Conservation (phyloP, 2,329 filamentous ascomycete genomes). For the Proliferodiscus dingleyae region DNA sequence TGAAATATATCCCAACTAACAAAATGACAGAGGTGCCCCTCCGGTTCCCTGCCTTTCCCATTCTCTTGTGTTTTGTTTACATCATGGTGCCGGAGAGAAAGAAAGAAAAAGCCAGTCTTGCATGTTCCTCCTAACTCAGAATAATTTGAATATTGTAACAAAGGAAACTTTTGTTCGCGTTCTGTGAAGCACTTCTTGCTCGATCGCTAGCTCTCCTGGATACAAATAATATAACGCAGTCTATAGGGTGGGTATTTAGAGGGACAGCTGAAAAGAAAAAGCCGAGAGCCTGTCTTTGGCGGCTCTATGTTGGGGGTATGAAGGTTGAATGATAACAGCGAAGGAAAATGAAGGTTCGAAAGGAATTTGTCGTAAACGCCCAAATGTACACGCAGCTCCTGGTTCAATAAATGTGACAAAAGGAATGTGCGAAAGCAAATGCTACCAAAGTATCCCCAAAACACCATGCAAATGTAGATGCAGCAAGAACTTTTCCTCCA, state of each 20-base stretch:
- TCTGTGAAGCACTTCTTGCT: conserved; percentile 12
- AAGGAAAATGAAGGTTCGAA: conserved; percentile 18
- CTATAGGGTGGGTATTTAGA: conserved; percentile 28
- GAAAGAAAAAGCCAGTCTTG: too few relatives aligned
- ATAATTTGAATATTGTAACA: too few relatives aligned
- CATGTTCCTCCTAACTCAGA: too few relatives aligned
- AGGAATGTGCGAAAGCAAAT: conserved; percentile 23
- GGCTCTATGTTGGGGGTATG: conserved; percentile 21
- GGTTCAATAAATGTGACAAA: conserved; percentile 16
- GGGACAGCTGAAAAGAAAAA: conserved; percentile 17
- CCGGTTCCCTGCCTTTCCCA: neutral
- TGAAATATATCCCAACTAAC: neutral
- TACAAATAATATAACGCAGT: conserved; percentile 22
- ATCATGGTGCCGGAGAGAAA: neutral
- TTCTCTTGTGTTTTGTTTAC: conserved; percentile 3
- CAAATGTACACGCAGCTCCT: conserved; percentile 20
- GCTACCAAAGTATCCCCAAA: conserved; percentile 22
- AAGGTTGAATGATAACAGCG: conserved; percentile 15
- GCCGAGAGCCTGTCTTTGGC: conserved; percentile 18
- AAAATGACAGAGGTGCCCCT: conserved; percentile 1
- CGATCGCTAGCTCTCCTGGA: too few relatives aligned
- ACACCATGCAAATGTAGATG: conserved; percentile 33
- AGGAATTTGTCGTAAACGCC: conserved; percentile 17
- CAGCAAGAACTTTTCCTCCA: conserved; percentile 30
- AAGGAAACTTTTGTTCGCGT: conserved; percentile 1